These are phyloP conservation scores for Boletellus dicymbophilus DNA, from an alignment of 1,284 basidiomycete species.

Conservation along the genomic window DNA sequence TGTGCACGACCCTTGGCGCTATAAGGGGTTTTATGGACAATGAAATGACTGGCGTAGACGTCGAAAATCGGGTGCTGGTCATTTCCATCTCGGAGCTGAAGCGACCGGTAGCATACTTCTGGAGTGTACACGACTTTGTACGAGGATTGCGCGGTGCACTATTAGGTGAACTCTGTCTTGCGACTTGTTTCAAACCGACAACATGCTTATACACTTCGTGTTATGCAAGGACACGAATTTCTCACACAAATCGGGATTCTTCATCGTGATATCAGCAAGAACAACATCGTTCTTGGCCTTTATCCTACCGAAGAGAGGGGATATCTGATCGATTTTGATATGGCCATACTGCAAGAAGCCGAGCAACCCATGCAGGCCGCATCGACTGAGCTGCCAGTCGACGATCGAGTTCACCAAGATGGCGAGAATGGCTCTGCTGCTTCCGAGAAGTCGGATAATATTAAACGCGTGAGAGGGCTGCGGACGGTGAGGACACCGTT, in stretches of 20 bases:
- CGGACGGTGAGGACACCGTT: not conserved
- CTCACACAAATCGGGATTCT: constrained; percentile 10
- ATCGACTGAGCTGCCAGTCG: too few relatives aligned
- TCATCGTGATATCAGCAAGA: constrained; percentile 19
- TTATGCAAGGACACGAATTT: constrained; percentile 14
- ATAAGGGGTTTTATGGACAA: constrained; percentile 6
- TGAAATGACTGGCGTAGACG: not conserved
- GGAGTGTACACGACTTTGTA: constrained; percentile 18
- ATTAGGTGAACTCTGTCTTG: constrained; percentile 1
- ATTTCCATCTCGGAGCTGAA: constrained; percentile 3
- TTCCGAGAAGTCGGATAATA: not conserved
- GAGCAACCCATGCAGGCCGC: not conserved
- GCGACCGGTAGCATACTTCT: constrained; percentile 13
- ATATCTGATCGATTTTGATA: constrained; percentile 19
- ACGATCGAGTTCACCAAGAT: not conserved
- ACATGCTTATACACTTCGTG: not conserved
- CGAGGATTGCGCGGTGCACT: constrained; percentile 13
- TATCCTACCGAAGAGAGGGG: constrained; percentile 14
- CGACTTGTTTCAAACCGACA: rapidly evolving
- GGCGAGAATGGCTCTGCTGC: not conserved
- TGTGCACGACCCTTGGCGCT: constrained; percentile 3
- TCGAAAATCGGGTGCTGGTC: constrained; percentile 2
- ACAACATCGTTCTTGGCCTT: constrained; percentile 15
- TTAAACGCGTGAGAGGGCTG: not conserved
- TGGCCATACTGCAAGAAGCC: constrained; percentile 5